Evolutionary conservation across 352 stramenopile genomes (phyloP), one percentile per base, ranked within the genome.

Genomic region (Pythium sukuiense): DNA sequence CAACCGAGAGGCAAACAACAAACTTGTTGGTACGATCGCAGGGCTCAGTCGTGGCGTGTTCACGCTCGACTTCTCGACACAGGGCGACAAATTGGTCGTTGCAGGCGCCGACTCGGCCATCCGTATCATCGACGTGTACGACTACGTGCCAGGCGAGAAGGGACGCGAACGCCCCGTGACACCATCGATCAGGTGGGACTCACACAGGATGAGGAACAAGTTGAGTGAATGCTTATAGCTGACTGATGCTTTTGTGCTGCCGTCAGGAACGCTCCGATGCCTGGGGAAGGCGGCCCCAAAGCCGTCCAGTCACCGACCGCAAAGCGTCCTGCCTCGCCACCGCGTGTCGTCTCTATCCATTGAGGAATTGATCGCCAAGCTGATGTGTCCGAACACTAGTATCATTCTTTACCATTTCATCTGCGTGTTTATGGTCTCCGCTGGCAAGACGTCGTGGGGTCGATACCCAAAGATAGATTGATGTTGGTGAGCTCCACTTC

Each of bases 71-170:
- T 97, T 96, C 70, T 70, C 80, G 11, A 75, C 85, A 0, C 59
- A 70, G 8, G 84, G 80, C 26, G 79, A 92, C 67, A 96, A 96
- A 61, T 81, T 97, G 67, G 88, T 92, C 3, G 87, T 97, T 32
- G 88, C 81, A 29, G 87, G 89, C 4, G 89, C 87, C 14, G 88
- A 97, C 55, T 74, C 86, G 8, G 87, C 88, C 8, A 96, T 97
- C 71, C 85, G 89, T 29, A 95, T 97, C 67, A 95, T 97, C 54
- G 87, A 96, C 62, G 81, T 97, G 27, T 88, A 94, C 67, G 84
- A 95, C 67, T 80, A 88, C 48, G 59, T 88, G 35, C 78, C 80
- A 14, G 80, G 81, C 30, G 81, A 90, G 55, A 92, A 87, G 53
- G 74, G 63, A 7, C 83, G 87, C 39, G 87, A 95, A 56, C 77